Base-by-base conservation (phyloP, 176 grass and related monocot genomes). In the Panicum miliaceum region DNA sequence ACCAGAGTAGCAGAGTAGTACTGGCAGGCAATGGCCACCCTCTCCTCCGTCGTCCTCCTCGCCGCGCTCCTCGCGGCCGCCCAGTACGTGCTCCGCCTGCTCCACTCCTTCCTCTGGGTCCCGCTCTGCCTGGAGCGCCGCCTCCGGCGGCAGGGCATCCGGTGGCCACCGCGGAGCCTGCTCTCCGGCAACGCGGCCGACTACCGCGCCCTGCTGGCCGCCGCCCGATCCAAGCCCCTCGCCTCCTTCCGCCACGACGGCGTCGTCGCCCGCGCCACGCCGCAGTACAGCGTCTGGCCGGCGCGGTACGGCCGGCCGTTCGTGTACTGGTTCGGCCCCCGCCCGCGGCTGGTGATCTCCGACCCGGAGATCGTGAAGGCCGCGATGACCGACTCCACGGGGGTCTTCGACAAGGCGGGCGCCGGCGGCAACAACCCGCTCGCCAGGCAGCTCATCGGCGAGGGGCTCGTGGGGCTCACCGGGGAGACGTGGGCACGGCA, bases 401-500 rank as follows among this genome's bases (percentile, higher is more conserved):
- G 89, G 58, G 40, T 71, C 58, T 94, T 94, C n/a, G 58, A 59
- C 10, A 94, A 92, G 61, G 41, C 57, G 5, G 45, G 35, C 23
- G 3, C 23, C 34, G 77, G 36, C 4, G 60, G 38, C 29, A 62
- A 40, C 82, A 97, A 92, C 84, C 90, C 92, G 41, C 64, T 83
- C 5, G 73, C 88, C 8, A 68, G 81, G 77, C 92, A 89, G 78
- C 88, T 97, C 46, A 7, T 97, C 62, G 90, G 92, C 7, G 68
- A 92, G 60, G 92, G 88, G 36, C 88, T 92, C 13, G 67, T 76
- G 38, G 90, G 81, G 18, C 92, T 97, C 75, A 64, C 70, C 34
- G 92, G 92, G 34, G 76, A 73, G 47, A 86, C 4, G 12, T 94
- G 94, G 94, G 92, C 88, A 19, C 90, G 81, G 74, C 90, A 92